A percentile compares a stretch with the other conserved stretches of the same genome.
Conservation (phyloP, 2,329 filamentous ascomycete genomes). For the Aspergillus carbonarius region DNA sequence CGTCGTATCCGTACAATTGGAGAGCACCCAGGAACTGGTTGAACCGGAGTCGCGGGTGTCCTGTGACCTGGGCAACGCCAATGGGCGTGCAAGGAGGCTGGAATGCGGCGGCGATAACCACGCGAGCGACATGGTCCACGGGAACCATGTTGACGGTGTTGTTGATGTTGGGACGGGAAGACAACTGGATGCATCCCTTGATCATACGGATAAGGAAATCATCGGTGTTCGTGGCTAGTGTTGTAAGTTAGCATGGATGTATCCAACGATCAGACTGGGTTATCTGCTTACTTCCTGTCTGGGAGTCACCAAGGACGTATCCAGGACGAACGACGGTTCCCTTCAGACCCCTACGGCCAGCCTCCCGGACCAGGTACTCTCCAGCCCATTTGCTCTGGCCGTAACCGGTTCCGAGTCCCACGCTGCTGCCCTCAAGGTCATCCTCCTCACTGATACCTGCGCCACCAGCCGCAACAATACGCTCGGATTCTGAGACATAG, state of each 20-base stretch:
- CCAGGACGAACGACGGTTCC: conserved; percentile 79
- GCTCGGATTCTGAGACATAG: conserved; percentile 72
- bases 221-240: conserved; percentile 65
- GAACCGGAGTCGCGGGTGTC: conserved; percentile 74
- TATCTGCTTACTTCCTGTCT: conserved; percentile 53
- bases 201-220: conserved; percentile 86
- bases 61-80: conserved; percentile 74
- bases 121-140: conserved; percentile 76
- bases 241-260: background rate
- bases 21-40: conserved; percentile 73
- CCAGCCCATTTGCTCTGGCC: conserved; percentile 88
- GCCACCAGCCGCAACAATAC: conserved; percentile 60
- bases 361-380: conserved; percentile 71
- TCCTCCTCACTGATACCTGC: conserved; percentile 71
- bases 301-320: conserved; percentile 75
- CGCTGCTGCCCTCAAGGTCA: conserved; percentile 72
- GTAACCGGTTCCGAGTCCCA: conserved; percentile 80
- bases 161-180: conserved; percentile 68
- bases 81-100: conserved; percentile 57
- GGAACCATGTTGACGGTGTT: conserved; percentile 92
- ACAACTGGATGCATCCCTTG: conserved; percentile 84
- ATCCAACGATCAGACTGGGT: conserved; percentile 7
- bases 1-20: conserved; percentile 69
- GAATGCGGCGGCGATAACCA: conserved; percentile 73
- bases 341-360: conserved; percentile 71